Percentiles rank a stretch among this genome's conserved stretches.
These are phyloP conservation scores for Leccinum disarticulatum DNA, from an alignment of 768 basidiomycete genomes.

Conservation along the genomic window DNA sequence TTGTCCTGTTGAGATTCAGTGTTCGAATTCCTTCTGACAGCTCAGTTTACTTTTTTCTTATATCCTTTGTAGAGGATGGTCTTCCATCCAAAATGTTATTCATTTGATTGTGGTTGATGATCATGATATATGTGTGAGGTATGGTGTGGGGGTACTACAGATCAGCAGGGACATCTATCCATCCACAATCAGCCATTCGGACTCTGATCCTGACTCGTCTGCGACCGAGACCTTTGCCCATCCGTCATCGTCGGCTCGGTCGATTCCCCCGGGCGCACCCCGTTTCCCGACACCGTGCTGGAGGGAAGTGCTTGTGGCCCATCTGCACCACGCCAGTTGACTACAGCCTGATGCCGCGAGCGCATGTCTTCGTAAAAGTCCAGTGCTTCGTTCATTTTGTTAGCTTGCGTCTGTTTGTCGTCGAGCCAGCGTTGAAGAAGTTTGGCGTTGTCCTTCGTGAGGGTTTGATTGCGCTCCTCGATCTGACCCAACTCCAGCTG, in stretches of 20 bases:
- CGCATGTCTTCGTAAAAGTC: conserved; percentile 88
- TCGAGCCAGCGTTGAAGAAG: conserved; percentile 97
- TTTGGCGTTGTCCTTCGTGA: conserved; percentile 91
- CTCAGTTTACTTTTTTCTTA: conserved; percentile 24
- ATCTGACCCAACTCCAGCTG: conserved; percentile 90
- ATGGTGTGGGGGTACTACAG: conserved; percentile 25
- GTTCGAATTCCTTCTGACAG: conserved; percentile 19
- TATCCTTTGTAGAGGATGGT: conserved; percentile 35
- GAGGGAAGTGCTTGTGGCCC: conserved; percentile 37
- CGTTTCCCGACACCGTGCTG: conserved; percentile 42
- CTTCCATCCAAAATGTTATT: conserved; percentile 29
- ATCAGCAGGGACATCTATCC: conserved; percentile 31
- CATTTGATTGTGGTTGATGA: conserved; percentile 11
- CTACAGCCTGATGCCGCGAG: conserved; percentile 61
- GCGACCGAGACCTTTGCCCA: conserved; percentile 70
- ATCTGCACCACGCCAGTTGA: conserved; percentile 53
- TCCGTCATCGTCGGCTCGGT: conserved; percentile 48
- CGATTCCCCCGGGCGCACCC: conserved; percentile 42
- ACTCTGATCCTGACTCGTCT: conserved; percentile 75
- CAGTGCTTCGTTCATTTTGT: conserved; percentile 94
- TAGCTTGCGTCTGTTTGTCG: conserved; percentile 88
- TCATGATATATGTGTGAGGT: conserved; percentile 12
- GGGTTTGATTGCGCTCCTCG: conserved; percentile 80
- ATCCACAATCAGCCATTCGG: conserved; percentile 87
- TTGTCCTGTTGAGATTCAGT: conserved; percentile 29